A percentile compares a stretch with the other conserved stretches of the same genome.
Conservation (phyloP, 2,329 filamentous ascomycete species). For the Xylaria digitata region DNA sequence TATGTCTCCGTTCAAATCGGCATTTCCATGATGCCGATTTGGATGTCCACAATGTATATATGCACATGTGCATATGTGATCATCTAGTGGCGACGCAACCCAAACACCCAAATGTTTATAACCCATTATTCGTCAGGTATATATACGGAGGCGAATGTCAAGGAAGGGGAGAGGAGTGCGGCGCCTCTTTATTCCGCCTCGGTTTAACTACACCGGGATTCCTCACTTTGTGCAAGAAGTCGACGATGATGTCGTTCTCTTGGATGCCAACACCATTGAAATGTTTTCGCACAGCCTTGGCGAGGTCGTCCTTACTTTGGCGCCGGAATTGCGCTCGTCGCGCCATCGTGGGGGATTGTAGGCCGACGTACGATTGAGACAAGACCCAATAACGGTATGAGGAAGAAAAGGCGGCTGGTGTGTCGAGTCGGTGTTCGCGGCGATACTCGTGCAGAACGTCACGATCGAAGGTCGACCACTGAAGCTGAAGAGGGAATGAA, state of each 20-base stretch:
- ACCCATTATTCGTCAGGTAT: constrained; percentile 32
- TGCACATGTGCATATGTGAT: constrained; percentile 29
- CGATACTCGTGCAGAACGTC: constrained; percentile 79
- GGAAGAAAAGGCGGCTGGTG: constrained; percentile 75
- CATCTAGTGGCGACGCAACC: constrained; percentile 23
- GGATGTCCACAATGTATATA: constrained; percentile 17
- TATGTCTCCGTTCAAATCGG: constrained; percentile 13
- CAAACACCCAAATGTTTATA: constrained; percentile 23
- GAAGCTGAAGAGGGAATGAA: constrained; percentile 56
- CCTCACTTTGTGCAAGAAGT: constrained; percentile 78
- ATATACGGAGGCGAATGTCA: constrained; percentile 34
- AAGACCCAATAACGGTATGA: constrained; percentile 72
- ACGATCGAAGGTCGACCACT: constrained; percentile 76
- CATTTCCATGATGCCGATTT: not conserved
- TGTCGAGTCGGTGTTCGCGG: constrained; percentile 76
- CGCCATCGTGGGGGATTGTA: constrained; percentile 81
- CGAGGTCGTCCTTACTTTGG: constrained; percentile 78
- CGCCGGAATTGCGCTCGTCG: constrained; percentile 71
- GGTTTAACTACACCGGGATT: constrained; percentile 61
- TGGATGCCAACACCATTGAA: constrained; percentile 83
- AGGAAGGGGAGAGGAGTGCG: constrained; percentile 51
- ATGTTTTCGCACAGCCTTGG: constrained; percentile 79
- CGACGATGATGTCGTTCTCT: constrained; percentile 85
- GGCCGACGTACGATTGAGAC: constrained; percentile 71
- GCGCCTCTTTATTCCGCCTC: constrained; percentile 48